Conservation (phyloP, 805 yeast species). For the Saccharomycopsis schoenii region DNA sequence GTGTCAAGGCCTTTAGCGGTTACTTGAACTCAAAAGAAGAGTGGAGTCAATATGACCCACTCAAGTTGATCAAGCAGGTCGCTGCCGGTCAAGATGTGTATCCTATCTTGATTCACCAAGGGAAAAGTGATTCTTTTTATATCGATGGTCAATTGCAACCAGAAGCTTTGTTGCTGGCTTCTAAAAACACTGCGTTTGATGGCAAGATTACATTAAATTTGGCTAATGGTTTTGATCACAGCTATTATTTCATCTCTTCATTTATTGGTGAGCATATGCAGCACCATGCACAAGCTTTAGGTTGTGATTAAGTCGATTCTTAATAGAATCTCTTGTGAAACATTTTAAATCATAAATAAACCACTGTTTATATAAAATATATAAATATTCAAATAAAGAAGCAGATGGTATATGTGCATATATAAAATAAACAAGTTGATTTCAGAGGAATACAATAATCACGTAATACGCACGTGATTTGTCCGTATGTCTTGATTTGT, state of each 20-base stretch:
- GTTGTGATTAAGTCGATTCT: not conserved
- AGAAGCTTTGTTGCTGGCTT: slow-evolving; percentile 52
- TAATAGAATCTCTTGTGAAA: too few relatives aligned
- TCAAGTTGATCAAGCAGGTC: slow-evolving; percentile 46
- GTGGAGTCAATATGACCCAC: slow-evolving; percentile 83
- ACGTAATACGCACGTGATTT: too few relatives aligned
- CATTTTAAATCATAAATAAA: too few relatives aligned
- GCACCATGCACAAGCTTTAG: slow-evolving; percentile 59
- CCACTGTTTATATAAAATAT: too few relatives aligned
- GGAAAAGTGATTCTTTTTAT: slow-evolving; percentile 69
- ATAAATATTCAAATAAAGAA: too few relatives aligned
- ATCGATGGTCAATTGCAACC: slow-evolving; percentile 54
- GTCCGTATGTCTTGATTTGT: too few relatives aligned
- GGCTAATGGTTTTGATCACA: slow-evolving; percentile 85
- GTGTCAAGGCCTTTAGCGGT: slow-evolving; percentile 68
- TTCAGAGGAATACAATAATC: too few relatives aligned
- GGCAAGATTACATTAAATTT: slow-evolving; percentile 49
- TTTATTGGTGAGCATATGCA: slow-evolving; percentile 77
- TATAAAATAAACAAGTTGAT: too few relatives aligned
- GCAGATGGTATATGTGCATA: too few relatives aligned
- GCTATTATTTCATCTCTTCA: slow-evolving; percentile 74
- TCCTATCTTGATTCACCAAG: slow-evolving; percentile 75
- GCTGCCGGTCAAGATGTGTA: slow-evolving; percentile 28
- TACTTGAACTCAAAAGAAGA: slow-evolving; percentile 41
- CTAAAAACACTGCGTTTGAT: slow-evolving; percentile 49